These are phyloP conservation scores for Tetragonia tetragonoides DNA, from an alignment of 148 eudicot genomes.

Conservation along the genomic window DNA sequence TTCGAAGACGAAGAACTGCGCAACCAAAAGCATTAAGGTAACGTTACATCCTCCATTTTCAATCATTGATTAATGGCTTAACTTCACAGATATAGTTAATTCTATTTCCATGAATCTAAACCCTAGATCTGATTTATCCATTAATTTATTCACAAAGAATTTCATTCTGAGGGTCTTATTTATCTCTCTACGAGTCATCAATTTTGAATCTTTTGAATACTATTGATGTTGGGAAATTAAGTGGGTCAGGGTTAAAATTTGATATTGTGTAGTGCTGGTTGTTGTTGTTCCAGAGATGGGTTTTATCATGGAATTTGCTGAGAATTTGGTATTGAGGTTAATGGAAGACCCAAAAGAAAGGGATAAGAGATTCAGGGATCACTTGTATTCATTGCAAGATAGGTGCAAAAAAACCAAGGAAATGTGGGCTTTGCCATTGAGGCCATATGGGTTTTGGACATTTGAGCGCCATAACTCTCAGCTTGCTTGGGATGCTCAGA, in stretches of 20 bases:
- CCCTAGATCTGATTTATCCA: no score
- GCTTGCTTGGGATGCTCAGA: slow-evolving; percentile 92
- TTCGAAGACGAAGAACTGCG: no score
- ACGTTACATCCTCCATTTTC: no score
- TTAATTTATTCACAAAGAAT: no score
- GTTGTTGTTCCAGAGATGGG: slow-evolving; percentile 42
- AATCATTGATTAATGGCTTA: no score
- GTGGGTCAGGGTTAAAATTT: not conserved
- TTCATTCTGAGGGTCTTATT: no score
- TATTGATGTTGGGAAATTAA: not conserved
- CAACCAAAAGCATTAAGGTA: no score
- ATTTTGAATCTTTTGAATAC: no score
- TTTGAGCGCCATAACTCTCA: slow-evolving; percentile 89
- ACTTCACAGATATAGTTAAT: no score
- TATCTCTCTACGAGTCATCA: no score
- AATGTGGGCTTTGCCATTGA: slow-evolving; percentile 74
- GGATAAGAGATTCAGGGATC: slow-evolving; percentile 79
- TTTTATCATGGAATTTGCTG: slow-evolving; percentile 85
- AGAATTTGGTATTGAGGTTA: slow-evolving; percentile 72
- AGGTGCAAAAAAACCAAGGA: slow-evolving; percentile 76
- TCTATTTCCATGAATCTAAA: no score
- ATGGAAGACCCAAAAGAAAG: slow-evolving; percentile 88
- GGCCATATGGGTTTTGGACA: slow-evolving; percentile 96
- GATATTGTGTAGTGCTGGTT: not conserved
- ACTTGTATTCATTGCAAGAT: slow-evolving; percentile 57